Evolutionary conservation across 768 basidiomycete species (phyloP), one percentile per base, ranked within the genome.

Genomic region (Tephrocybe sp.): DNA sequence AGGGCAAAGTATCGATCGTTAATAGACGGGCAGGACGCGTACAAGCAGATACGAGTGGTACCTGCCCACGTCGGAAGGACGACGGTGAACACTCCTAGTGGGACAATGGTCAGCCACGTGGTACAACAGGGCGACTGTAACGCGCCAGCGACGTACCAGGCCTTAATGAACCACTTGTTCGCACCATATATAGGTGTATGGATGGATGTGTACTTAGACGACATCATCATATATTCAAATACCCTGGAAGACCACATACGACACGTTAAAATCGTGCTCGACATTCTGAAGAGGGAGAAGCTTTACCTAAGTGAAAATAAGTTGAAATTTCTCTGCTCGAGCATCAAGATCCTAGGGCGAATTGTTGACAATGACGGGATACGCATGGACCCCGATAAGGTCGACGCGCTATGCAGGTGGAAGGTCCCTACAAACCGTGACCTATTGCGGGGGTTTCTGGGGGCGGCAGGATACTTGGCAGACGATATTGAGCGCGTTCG

Each of bases 31-130:
- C 40, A 49, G 31, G 31, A 54, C 27, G 42, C 53, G 12, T 54
- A 44, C n/a, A 21, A 54, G 21, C 53, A 49, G 36, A 54, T 48
- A 16, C 3, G 42, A 10, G 45, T 54, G 9, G 27, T 48, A 5
- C 42, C 47, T 23, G 40, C 25, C 15, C 42, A 54, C 30, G 42
- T 49, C 3, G 21, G 19, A 4, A 12, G 25, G 15, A 25, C 42
- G 15, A 30, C 47, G n/a, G 45, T 53, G 4, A 43, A 42, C 0
- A 53, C 42, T 16, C 34, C 52, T 49, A 47, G 48, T 43, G 47
- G 52, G 3, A 53, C 25, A n/a, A 36, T 49, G 12, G 36, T 44
- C 30, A 42, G 42, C 24, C 34, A 23, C 21, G 42, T 48, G 2
- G 21, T 41, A 9, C 47, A 49, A 12, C 38, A 34, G 18, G 45